These are phyloP conservation scores for Ophiostoma himal-ulmi DNA, from an alignment of 2,329 filamentous ascomycete genomes.

Conservation along the genomic window DNA sequence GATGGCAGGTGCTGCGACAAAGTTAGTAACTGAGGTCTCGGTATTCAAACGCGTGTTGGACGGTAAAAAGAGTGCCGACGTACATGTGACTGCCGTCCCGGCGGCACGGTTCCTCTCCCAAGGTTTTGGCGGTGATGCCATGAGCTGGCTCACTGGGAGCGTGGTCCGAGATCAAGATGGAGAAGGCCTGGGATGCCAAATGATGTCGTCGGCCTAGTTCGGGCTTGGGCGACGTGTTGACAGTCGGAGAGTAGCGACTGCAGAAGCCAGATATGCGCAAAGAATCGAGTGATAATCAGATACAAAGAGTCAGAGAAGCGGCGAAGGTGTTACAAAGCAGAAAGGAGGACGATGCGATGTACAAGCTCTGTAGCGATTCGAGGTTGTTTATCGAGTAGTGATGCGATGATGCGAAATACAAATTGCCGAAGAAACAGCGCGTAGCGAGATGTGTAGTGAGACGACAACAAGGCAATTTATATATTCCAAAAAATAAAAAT, in stretches of 20 bases:
- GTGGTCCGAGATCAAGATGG: not conserved
- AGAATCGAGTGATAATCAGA: not conserved
- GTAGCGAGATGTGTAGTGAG: not conserved
- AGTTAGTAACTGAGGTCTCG: not conserved
- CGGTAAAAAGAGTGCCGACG: not conserved
- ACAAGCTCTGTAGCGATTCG: not conserved
- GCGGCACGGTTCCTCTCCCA: conserved; percentile 79
- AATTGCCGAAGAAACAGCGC: not conserved
- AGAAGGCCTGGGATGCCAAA: not conserved
- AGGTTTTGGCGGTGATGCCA: conserved; percentile 88
- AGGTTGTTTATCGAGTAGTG: not conserved
- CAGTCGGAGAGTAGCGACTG: not conserved
- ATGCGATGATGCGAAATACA: not conserved
- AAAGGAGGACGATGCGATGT: not conserved
- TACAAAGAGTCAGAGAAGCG: not conserved
- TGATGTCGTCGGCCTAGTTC: not conserved
- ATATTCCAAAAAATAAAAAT: conserved; percentile 14
- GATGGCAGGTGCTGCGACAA: conserved; percentile 30
- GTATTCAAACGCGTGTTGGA: not conserved
- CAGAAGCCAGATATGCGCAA: not conserved
- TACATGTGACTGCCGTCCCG: conserved; percentile 27
- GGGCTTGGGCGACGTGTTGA: not conserved
- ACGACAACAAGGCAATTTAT: not conserved
- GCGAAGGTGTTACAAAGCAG: not conserved
- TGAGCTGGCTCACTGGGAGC: conserved; percentile 31